These are phyloP conservation scores for Noccaea caerulescens DNA, from an alignment of 345 rosid species.

Conservation along the genomic window DNA sequence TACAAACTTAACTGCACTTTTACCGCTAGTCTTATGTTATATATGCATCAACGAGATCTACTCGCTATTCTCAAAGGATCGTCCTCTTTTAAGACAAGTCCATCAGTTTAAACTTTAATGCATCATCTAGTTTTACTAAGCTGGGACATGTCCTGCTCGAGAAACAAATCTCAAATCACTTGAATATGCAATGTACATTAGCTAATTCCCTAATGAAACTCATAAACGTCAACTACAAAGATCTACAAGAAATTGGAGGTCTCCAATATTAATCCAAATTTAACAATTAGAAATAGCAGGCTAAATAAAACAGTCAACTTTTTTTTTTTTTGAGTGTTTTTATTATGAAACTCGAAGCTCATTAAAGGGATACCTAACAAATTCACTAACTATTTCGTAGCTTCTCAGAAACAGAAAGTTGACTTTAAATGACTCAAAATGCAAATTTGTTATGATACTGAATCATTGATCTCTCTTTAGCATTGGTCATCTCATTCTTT, in stretches of 20 bases:
- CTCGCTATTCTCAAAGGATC: not conserved
- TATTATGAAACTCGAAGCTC: not conserved
- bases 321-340: conserved; percentile 11
- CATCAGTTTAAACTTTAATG: conserved; percentile 1
- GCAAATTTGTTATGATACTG: not conserved
- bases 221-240: not conserved
- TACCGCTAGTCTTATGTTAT: not conserved
- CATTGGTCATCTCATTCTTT: not conserved
- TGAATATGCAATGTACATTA: not conserved
- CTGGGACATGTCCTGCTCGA: conserved; percentile 19
- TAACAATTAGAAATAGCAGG: not conserved
- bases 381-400: not conserved
- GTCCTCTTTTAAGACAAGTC: not conserved
- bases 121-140: conserved; percentile 9
- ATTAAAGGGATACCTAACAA: not conserved
- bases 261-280: not conserved
- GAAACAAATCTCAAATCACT: conserved; percentile 5
- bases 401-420: not conserved
- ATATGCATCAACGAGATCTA: not conserved
- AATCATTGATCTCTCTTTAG: too few species aligned
- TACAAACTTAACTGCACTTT: not conserved
- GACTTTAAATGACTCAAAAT: not conserved
- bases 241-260: not conserved
- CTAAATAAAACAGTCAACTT: not conserved
- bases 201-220: not conserved